Evolutionary conservation across 192 early-diverging fungal genomes (phyloP).

Genomic region (Linnemannia schmuckeri): DNA sequence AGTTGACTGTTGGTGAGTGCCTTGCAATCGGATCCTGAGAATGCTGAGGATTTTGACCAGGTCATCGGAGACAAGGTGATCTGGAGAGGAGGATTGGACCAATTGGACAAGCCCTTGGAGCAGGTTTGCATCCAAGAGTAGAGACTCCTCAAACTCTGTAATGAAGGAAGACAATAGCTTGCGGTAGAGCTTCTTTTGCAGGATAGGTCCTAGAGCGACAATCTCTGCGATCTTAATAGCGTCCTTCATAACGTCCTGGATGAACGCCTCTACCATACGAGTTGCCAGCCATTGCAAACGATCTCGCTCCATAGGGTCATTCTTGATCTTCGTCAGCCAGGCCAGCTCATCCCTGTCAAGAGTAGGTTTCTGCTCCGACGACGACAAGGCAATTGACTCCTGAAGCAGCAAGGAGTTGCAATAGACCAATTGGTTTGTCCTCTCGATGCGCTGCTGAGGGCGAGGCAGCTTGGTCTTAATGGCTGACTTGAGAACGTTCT

Average conservation of each 20-base stretch:
- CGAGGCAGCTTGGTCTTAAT: no score
- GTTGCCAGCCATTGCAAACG: background rate
- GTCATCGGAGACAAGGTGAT: background rate
- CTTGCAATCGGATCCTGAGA: background rate
- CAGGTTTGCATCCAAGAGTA: background rate
- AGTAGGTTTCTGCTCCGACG: no score
- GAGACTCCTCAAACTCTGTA: background rate
- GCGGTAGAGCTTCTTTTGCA: background rate
- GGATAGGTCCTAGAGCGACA: background rate
- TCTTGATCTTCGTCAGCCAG: background rate
- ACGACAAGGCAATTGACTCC: no score
- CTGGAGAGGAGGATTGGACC: background rate
- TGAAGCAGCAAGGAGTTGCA: no score
- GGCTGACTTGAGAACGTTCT: no score
- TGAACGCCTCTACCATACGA: background rate
- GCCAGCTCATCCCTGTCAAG: background rate
- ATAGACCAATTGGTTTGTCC: no score
- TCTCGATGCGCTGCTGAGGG: no score
- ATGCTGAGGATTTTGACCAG: constrained; percentile 8
- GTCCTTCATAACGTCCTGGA: background rate
- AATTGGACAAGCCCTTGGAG: background rate
- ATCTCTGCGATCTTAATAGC: background rate
- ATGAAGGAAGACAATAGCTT: background rate
- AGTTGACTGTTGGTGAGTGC: background rate
- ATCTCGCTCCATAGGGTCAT: background rate